Conservation (phyloP, 106 monocot species). For the Posidonia australis region DNA sequence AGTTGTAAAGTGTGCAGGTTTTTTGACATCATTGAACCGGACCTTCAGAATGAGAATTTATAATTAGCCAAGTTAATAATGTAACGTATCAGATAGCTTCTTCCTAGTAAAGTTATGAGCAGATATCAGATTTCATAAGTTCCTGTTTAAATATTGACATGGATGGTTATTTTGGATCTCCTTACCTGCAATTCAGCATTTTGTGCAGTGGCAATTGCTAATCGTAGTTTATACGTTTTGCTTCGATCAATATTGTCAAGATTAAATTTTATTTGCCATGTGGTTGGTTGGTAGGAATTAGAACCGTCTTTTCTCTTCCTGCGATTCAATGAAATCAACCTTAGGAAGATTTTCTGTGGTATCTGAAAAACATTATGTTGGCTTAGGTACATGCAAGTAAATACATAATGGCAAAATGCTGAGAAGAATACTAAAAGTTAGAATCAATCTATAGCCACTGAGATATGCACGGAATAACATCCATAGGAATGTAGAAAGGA, state of each 20-base stretch:
- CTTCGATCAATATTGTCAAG: background rate
- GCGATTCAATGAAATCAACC: background rate
- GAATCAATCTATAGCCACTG: background rate
- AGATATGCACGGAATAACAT: background rate
- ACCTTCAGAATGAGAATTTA: constrained; percentile 2
- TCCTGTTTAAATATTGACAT: no score
- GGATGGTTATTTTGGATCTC: background rate
- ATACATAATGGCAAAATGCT: background rate
- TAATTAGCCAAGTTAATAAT: no score
- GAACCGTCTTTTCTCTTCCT: constrained; percentile 10
- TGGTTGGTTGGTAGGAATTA: constrained; percentile 8
- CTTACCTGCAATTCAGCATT: constrained; percentile 15
- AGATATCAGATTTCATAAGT: no score
- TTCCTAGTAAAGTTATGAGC: no score
- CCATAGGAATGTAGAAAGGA: background rate
- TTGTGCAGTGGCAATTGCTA: constrained; percentile 13
- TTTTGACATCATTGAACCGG: constrained; percentile 11
- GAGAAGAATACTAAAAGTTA: background rate
- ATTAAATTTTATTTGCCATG: constrained; percentile 21
- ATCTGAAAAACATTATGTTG: background rate
- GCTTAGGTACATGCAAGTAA: background rate
- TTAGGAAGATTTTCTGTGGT: no score
- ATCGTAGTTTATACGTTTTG: constrained; percentile 6
- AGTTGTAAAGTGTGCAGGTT: constrained; percentile 12
- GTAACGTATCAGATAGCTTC: no score